Conservation (phyloP, 352 stramenopile genomes). For the Globisporangium rhizosaccharum region DNA sequence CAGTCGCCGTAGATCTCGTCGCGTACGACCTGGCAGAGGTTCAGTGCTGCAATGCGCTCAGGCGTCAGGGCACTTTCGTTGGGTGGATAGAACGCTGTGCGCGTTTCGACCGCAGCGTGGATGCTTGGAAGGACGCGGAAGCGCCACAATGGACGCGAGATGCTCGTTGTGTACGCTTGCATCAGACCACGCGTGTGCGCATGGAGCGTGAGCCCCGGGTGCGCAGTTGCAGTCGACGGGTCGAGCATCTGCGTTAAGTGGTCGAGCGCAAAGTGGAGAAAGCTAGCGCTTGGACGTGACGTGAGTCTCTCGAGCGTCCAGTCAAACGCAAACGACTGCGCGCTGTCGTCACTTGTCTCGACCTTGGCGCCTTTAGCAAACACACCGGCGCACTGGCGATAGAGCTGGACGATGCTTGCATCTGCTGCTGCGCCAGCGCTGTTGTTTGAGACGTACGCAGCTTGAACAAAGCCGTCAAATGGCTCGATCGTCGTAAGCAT, state of each 20-base stretch:
- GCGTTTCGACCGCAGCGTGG: slow-evolving; percentile 36
- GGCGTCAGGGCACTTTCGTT: slow-evolving; percentile 18
- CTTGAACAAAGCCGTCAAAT: slow-evolving; percentile 67
- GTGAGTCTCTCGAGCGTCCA: slow-evolving; percentile 32
- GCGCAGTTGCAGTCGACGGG: slow-evolving; percentile 22
- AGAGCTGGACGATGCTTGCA: slow-evolving; percentile 47
- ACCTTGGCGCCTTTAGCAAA: slow-evolving; percentile 29
- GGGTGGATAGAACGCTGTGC: slow-evolving; percentile 47
- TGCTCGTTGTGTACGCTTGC: slow-evolving; percentile 37
- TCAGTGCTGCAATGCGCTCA: slow-evolving; percentile 27
- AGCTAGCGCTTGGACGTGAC: slow-evolving; percentile 5
- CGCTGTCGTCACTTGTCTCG: slow-evolving; percentile 13
- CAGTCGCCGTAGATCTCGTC: slow-evolving; percentile 73
- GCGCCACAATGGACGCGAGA: slow-evolving; percentile 26
- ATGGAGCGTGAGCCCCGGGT: slow-evolving; percentile 51
- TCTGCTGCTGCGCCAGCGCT: slow-evolving; percentile 12
- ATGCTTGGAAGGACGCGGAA: slow-evolving; percentile 38
- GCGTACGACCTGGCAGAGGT: slow-evolving; percentile 35
- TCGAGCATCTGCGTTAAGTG: slow-evolving; percentile 61
- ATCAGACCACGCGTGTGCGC: slow-evolving; percentile 70
- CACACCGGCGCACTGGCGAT: slow-evolving; percentile 48
- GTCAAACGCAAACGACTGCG: slow-evolving; percentile 55
- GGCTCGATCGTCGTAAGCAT: slow-evolving; percentile 39
- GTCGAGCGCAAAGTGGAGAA: slow-evolving; percentile 65
- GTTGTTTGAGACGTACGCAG: slow-evolving; percentile 52